Percentiles rank a stretch among this genome's conserved stretches.
These are phyloP conservation scores for Claviceps arundinis DNA, from an alignment of 2,329 filamentous ascomycete genomes.

Conservation along the genomic window DNA sequence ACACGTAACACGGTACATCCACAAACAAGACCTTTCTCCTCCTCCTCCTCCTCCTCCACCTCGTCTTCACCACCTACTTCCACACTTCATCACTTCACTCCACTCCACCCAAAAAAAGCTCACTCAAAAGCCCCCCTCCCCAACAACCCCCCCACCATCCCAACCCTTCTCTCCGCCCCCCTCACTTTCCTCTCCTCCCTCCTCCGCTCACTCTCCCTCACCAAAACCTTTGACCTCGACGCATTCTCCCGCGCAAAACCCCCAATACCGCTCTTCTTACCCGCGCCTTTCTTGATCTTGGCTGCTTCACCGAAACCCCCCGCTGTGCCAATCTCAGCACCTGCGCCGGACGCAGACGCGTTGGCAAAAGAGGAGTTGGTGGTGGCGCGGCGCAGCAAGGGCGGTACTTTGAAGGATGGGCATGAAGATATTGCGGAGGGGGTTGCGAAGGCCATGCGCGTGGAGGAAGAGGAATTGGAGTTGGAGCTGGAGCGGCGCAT, in stretches of 20 bases:
- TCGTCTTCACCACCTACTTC: too few relatives aligned
- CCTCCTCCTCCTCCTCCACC: too few relatives aligned
- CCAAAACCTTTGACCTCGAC: constrained; percentile 35
- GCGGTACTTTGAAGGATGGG: constrained; percentile 51
- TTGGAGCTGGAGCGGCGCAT: constrained; percentile 33
- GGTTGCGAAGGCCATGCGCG: constrained; percentile 44
- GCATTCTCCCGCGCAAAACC: constrained; percentile 48
- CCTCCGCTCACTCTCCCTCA: constrained; percentile 43
- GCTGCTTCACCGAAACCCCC: constrained; percentile 32
- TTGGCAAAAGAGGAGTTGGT: constrained; percentile 41
- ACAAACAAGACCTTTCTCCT: too few relatives aligned
- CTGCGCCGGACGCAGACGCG: constrained; percentile 8
- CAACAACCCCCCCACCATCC: constrained; percentile 45
- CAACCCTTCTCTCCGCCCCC: constrained; percentile 42
- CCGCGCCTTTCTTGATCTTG: constrained; percentile 47
- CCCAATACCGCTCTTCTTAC: constrained; percentile 47
- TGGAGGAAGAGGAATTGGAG: neutral
- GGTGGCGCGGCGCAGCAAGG: constrained; percentile 60
- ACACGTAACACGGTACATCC: too few relatives aligned
- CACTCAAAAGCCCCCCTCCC: constrained; percentile 34
- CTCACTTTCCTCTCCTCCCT: constrained; percentile 44
- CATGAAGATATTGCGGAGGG: constrained; percentile 28
- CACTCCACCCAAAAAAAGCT: neutral
- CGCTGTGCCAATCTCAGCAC: constrained; percentile 14
- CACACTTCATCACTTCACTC: neutral